A percentile compares a stretch with the other conserved stretches of the same genome.
Evolutionary conservation across 2,329 filamentous ascomycete genomes (phyloP).

Genomic region (Aspergillus transmontanensis): DNA sequence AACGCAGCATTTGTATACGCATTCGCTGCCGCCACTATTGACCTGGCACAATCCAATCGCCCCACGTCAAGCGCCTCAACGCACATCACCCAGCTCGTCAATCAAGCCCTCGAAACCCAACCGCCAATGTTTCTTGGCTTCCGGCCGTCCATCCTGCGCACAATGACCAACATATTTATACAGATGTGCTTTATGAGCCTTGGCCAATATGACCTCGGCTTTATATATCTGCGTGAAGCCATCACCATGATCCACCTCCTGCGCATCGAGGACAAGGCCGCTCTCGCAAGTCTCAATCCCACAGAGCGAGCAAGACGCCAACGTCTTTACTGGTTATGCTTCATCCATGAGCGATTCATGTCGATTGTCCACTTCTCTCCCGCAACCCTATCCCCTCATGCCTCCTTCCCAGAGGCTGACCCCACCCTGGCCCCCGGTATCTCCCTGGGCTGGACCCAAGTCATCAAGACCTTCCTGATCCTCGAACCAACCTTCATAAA

Average conservation of each 20-base stretch:
- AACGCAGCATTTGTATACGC: slow-evolving; percentile 48
- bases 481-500: slow-evolving; percentile 49
- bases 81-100: slow-evolving; percentile 30
- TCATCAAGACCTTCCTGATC: slow-evolving; percentile 49
- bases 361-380: slow-evolving; percentile 54
- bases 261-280: slow-evolving; percentile 45
- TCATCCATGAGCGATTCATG: slow-evolving; percentile 61
- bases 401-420: slow-evolving; percentile 44
- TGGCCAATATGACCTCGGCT: slow-evolving; percentile 52
- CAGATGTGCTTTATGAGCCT: slow-evolving; percentile 57
- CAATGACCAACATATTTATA: slow-evolving; percentile 57
- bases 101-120: slow-evolving; percentile 39
- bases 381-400: slow-evolving; percentile 44
- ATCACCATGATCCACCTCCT: slow-evolving; percentile 51
- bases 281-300: slow-evolving; percentile 32
- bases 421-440: slow-evolving; percentile 41
- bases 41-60: slow-evolving; percentile 38
- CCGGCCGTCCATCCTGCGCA: slow-evolving; percentile 47
- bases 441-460: slow-evolving; percentile 47
- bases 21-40: slow-evolving; percentile 50
- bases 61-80: slow-evolving; percentile 31
- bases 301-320: slow-evolving; percentile 48
- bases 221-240: slow-evolving; percentile 55
- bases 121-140: slow-evolving; percentile 43
- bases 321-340: slow-evolving; percentile 59